Evolutionary conservation across 306 rosid species (phyloP), one percentile per base, ranked within the genome.

Genomic region (Erythrophleum fordii): DNA sequence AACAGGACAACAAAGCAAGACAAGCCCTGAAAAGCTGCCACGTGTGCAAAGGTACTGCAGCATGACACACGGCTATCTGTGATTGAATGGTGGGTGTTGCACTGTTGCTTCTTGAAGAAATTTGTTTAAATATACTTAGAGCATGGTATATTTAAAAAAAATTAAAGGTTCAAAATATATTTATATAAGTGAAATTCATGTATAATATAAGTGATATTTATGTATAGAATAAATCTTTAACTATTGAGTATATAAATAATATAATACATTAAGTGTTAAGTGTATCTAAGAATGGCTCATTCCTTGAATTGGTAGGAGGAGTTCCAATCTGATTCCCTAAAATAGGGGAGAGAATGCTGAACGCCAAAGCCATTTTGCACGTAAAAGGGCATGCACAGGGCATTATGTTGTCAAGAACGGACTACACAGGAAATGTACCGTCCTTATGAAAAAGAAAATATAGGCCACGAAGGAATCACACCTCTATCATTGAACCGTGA

Each of bases 11-110:
- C 35, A 58, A 39, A 46, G 82, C 83, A 75, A 72, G 53, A 81
- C 62, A 56, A 65, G 72, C 62, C 4, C 64, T 62, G 70, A 70
- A 82, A 82, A 82, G 53, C 18, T 52, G 84, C 79, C 87, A 82
- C 23, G 66, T 77, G 67, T 75, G 70, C 72, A 67, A 34, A 72
- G 65, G 52, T 35, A 72, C 52, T 75, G 41, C 4, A 31, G 69
- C 35, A 5, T 75, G 10, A 41, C 69, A 53, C 52, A 18, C 78
- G 85, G 77, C 80, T 3, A 22, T 11, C 26, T 70, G 9, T 46
- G 16, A 82, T 69, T 73, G 60, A 75, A 59, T 26, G 37, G 0
- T 0, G 18, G 7, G 37, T 42, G 37, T 28, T 39, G 67, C 53
- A 28, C 69, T 22, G 3, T 25, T 16, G 17, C 41, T 9, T 6